Base-by-base conservation (phyloP, 176 grass and related monocot genomes). In the Oryza nivara region DNA sequence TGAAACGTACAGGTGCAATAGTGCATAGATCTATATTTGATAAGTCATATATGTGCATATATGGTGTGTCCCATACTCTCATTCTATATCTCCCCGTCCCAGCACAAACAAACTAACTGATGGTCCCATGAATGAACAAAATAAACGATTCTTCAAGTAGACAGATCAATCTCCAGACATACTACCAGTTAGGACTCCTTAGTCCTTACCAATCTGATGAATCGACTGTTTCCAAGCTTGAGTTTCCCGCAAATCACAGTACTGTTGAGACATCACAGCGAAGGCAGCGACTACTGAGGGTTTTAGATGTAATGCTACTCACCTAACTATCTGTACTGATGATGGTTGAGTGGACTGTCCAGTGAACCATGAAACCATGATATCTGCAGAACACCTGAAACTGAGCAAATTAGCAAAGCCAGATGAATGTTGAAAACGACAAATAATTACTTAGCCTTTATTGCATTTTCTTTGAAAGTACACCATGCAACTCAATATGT, bases 371-470 rank as follows among this genome's bases (percentile, higher is more conserved):
- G 79, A 41, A 90, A 63, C 84, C 11, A 48, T 74, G 79, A 49
- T 72, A 82, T 82, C 74, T 83, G 71, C 38, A 58, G 66, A 73
- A 86, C 65, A 20, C 45, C 41, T 70, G 40, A 71, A 84, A 82
- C 4, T 8, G 32, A 82, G 56, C 17, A 19, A 26, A 48, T 73
- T 54, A 86, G 41, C 56, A 68, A 68, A 56, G 28, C 12, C 25
- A 73, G 60, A 83, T 74, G 48, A 43, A 74, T 30, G 25, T 68
- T 17, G 28, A 72, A 72, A 77, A 66, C 41, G 44, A 44, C 11
- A 70, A 64, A 61, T 0, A 30, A 44, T 35, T 76, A 41, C 47
- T 9, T 63, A 6, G 25, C 15, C 0, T 49, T 73, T 40, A 13
- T 36, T 68, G 61, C 28, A 86, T 40, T 74, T 67, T 75, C 43